These are phyloP conservation scores for Epichloe baconii DNA, from an alignment of 2,329 filamentous ascomycete species.

Conservation along the genomic window DNA sequence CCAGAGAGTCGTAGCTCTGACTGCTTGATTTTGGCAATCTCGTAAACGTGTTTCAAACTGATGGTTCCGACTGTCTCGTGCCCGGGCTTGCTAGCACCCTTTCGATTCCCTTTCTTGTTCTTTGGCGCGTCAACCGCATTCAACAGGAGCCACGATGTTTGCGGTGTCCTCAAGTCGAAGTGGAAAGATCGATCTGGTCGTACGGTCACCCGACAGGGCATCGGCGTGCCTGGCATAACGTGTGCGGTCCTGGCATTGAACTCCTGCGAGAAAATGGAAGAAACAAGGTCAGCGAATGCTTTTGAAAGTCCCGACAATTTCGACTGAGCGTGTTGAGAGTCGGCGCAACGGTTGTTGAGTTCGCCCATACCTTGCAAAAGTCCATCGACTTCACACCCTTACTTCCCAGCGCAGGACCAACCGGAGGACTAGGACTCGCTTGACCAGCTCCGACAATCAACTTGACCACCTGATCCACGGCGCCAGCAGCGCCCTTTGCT, in stretches of 20 bases:
- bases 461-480: constrained; percentile 71
- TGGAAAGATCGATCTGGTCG: constrained; percentile 85
- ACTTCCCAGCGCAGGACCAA: constrained; percentile 88
- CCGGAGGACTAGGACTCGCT: constrained; percentile 85
- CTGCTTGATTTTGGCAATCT: constrained; percentile 96
- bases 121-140: constrained; percentile 64
- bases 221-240: constrained; percentile 68
- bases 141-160: constrained; percentile 82
- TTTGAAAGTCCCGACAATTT: background rate
- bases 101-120: constrained; percentile 61
- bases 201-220: constrained; percentile 82
- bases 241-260: constrained; percentile 92
- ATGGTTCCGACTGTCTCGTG: constrained; percentile 71
- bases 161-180: constrained; percentile 87
- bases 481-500: constrained; percentile 25
- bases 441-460: constrained; percentile 94
- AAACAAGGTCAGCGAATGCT: constrained; percentile 8
- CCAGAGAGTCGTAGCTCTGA: constrained; percentile 62
- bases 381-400: constrained; percentile 99
- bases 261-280: constrained; percentile 45
- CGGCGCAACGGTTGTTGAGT: background rate
- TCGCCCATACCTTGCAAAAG: constrained; percentile 79
- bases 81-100: constrained; percentile 64
- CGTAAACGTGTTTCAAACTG: constrained; percentile 89
- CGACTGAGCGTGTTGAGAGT: background rate